phyloP scores from a whole-genome alignment of 768 basidiomycete species.

The Gyrodon lividus region DNA sequence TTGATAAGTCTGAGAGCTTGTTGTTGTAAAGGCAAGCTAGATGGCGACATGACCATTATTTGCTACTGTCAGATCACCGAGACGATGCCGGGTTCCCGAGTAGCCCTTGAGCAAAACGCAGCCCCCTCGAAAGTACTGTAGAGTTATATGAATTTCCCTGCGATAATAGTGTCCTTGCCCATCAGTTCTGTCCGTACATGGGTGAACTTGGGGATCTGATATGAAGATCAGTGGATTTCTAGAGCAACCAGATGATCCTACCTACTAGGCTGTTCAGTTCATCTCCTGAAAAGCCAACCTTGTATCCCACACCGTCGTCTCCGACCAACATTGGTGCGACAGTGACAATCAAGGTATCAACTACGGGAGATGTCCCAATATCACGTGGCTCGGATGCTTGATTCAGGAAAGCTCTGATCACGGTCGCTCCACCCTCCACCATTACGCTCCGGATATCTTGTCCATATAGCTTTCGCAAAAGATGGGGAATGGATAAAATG shows the following conservation, averaged over 20 bases:
- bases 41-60: too few species aligned
- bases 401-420: conserved; percentile 59
- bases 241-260: background rate
- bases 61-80: too few species aligned
- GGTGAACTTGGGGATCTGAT: conserved; percentile 24
- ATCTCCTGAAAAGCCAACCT: conserved; percentile 16
- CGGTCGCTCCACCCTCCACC: conserved; percentile 91
- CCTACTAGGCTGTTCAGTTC: conserved; percentile 21
- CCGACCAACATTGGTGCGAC: conserved; percentile 87
- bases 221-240: background rate
- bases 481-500: conserved; percentile 41
- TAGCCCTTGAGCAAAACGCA: too few species aligned
- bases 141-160: conserved; percentile 20
- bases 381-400: conserved; percentile 7
- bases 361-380: conserved; percentile 27
- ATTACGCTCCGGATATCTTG: conserved; percentile 75
- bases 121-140: too few species aligned
- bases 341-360: conserved; percentile 82
- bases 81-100: too few species aligned
- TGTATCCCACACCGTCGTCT: conserved; percentile 60
- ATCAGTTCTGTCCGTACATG: conserved; percentile 29
- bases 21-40: too few species aligned
- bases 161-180: conserved; percentile 35
- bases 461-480: conserved; percentile 53
- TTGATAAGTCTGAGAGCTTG: too few species aligned